Base-by-base conservation (phyloP, 2,329 filamentous ascomycete genomes). In the Colletotrichum incanum region DNA sequence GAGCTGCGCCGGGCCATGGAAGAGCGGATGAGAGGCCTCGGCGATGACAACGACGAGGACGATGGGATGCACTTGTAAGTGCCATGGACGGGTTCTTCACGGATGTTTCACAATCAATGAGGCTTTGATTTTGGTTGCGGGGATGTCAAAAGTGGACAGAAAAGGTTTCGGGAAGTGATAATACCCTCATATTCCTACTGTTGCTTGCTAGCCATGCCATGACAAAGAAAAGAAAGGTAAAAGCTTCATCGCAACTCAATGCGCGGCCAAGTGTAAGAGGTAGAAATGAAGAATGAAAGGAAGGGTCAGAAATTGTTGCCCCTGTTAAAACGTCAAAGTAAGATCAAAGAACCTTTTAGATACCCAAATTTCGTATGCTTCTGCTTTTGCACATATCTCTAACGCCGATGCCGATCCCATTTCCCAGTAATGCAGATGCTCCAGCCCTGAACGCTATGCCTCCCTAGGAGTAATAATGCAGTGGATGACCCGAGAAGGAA, bases 51-150 rank as follows among this genome's bases (percentile, higher is more conserved):
- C 11, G 83, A 78, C 16, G 77, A 85, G 16, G 86, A 90, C 5
- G 88, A 86, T 26, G 91, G 91, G 1, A 84, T 93, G 84, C 90
- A 93, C 82, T 80, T 93, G 56, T 93, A 79, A 85, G 34, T 50
- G 34, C 16, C n/a, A 14, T 5, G 14, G 14, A 60, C 16, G 31
- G 43, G 16, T 31, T 12, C 20, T 11, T 37, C 31, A 52, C 1
- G 34, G 31, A 55, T 11, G 37, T 18, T 43, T 49, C 58, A 65
- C 58, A 23, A 23, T 71, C 11, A 65, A 67, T 26, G 37, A 47
- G 65, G 28, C 65, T 39, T 50, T 45, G 26, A 8, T 23, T 55
- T n/a, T n/a, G n/a, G 18, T 20, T n/a, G 23, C 34, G 14, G 1
- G 47, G 56, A 47, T 20, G 23, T 9, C 20, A 43, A 56, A 61